Evolutionary conservation across 108 stramenopile species (phyloP).

Genomic region (Skeletonema menzelii): DNA sequence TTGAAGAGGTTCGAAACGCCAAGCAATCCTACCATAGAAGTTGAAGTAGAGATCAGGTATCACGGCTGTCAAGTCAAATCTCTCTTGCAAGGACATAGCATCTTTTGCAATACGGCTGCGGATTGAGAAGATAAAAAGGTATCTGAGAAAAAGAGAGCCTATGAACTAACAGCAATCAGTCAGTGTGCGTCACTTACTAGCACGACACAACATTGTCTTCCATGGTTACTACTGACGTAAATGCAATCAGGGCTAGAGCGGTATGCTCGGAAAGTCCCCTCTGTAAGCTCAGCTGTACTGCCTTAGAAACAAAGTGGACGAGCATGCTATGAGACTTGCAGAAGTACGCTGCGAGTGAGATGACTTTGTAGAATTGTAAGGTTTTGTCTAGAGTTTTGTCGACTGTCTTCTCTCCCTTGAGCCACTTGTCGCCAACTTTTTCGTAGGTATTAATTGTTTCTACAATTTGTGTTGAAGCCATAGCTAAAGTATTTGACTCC

Average conservation of each 20-base stretch:
- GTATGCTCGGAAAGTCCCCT: background rate
- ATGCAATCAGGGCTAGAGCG: background rate
- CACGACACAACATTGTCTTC: background rate
- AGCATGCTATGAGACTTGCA: background rate
- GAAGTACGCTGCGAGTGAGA: background rate
- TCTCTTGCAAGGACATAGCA: too few species aligned
- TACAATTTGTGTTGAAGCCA: background rate
- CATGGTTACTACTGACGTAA: background rate
- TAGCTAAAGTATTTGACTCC: background rate
- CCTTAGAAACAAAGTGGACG: background rate
- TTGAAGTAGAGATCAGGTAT: too few species aligned
- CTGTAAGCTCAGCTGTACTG: background rate
- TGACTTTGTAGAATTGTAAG: background rate
- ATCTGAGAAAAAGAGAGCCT: too few species aligned
- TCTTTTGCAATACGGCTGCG: too few species aligned
- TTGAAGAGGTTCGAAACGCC: too few species aligned
- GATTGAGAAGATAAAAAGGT: too few species aligned
- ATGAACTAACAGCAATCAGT: too few species aligned
- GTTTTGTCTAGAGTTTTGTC: background rate
- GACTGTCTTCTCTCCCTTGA: background rate
- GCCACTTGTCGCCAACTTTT: background rate
- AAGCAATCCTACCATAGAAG: too few species aligned
- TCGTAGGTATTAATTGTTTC: background rate
- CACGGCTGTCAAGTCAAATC: too few species aligned
- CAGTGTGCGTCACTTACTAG: background rate